These are phyloP conservation scores for Gloeostereum incarnatum DNA, from an alignment of 768 basidiomycete species.

Conservation along the genomic window DNA sequence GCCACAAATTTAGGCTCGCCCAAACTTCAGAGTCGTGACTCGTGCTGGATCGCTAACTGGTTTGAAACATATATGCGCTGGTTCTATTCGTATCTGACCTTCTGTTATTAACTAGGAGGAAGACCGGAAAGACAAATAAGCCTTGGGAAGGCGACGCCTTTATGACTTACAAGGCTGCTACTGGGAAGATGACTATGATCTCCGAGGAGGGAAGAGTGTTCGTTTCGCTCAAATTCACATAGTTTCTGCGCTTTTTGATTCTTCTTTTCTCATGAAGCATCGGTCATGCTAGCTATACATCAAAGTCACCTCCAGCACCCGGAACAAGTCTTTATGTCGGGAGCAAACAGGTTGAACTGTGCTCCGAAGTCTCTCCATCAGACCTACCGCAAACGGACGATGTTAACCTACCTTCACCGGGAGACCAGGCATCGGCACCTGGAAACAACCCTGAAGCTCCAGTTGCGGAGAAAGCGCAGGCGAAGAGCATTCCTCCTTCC, in stretches of 20 bases:
- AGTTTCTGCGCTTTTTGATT: conserved; percentile 22
- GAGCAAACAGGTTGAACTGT: conserved; percentile 56
- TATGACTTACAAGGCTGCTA: conserved; percentile 37
- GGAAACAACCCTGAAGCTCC: conserved; percentile 14
- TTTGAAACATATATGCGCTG: conserved; percentile 19
- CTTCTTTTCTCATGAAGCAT: no score
- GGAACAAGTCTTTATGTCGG: no score
- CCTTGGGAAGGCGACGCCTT: conserved; percentile 82
- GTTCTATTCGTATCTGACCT: conserved; percentile 4
- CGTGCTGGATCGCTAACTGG: conserved; percentile 69
- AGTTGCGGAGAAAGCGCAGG: conserved; percentile 7
- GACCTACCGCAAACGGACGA: conserved; percentile 36
- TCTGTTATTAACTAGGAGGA: conserved; percentile 37
- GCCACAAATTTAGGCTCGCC: conserved; percentile 5
- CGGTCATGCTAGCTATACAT: no score
- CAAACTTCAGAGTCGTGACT: conserved; percentile 12
- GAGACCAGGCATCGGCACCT: no score
- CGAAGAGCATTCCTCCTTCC: conserved; percentile 39
- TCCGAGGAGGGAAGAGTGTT: conserved; percentile 69
- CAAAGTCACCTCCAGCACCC: no score
- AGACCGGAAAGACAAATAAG: conserved; percentile 68
- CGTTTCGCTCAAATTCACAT: conserved; percentile 9
- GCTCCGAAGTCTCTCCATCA: conserved; percentile 35
- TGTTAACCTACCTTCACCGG: no score
- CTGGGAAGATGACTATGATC: conserved; percentile 50